Conservation (phyloP, 495 filamentous ascomycete genomes). For the Aspergillus steynii region DNA sequence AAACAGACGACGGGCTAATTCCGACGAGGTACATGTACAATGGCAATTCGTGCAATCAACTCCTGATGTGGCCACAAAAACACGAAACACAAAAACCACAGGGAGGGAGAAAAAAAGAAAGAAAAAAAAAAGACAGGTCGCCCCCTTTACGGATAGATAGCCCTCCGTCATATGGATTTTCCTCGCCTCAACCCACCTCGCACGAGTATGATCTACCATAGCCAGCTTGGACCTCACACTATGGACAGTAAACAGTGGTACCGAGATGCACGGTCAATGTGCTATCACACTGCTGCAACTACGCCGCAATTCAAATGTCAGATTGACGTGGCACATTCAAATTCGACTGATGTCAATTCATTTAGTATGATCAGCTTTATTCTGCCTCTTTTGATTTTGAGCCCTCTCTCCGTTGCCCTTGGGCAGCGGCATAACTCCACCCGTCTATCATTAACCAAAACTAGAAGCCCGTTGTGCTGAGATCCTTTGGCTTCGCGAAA, state of each 20-base stretch:
- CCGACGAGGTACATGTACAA: background rate
- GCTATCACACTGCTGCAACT: slow-evolving; percentile 17
- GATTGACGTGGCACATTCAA: slow-evolving; percentile 32
- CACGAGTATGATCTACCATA: background rate
- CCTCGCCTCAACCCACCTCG: background rate
- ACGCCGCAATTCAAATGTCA: slow-evolving; percentile 5
- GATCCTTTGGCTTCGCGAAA: background rate
- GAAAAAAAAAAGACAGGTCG: background rate
- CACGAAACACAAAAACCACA: background rate
- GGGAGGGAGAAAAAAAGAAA: background rate
- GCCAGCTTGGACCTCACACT: slow-evolving; percentile 1
- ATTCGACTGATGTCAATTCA: slow-evolving; percentile 3
- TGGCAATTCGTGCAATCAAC: background rate
- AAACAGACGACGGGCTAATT: background rate
- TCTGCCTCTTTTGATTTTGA: background rate
- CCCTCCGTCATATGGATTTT: background rate
- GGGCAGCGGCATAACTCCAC: background rate
- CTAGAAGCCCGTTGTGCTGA: background rate
- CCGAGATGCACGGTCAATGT: slow-evolving; percentile 16
- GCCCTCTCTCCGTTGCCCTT: background rate
- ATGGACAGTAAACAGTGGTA: slow-evolving; percentile 6
- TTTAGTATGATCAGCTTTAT: background rate
- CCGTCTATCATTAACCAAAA: background rate
- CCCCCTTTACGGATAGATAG: background rate
- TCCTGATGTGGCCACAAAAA: background rate